Evolutionary conservation across 352 stramenopile genomes (phyloP).

Genomic region (Poterioochromonas sp.): DNA sequence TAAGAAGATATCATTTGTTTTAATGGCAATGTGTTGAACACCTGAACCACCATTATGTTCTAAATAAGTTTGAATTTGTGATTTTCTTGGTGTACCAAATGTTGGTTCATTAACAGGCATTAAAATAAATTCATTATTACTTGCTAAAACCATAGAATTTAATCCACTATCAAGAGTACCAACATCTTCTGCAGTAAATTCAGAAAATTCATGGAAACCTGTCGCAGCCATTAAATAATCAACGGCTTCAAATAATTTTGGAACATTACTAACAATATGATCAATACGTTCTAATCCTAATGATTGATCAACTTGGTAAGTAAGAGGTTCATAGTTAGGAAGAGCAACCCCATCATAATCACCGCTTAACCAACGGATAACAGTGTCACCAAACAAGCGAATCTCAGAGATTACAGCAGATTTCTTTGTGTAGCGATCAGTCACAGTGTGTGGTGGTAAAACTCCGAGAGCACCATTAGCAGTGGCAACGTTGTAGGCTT

Average conservation of each 20-base stretch:
- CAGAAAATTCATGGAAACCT: slow-evolving; percentile 81
- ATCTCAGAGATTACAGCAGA: slow-evolving; percentile 61
- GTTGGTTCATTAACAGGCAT: slow-evolving; percentile 89
- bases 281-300: slow-evolving; percentile 72
- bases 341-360: slow-evolving; percentile 62
- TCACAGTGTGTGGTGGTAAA: slow-evolving; percentile 53
- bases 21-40: slow-evolving; percentile 91
- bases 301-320: slow-evolving; percentile 42
- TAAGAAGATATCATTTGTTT: slow-evolving; percentile 88
- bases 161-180: slow-evolving; percentile 84
- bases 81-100: slow-evolving; percentile 73
- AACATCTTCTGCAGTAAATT: slow-evolving; percentile 86
- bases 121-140: slow-evolving; percentile 81
- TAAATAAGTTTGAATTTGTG: slow-evolving; percentile 88
- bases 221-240: slow-evolving; percentile 58
- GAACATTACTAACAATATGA: slow-evolving; percentile 77
- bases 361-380: slow-evolving; percentile 69
- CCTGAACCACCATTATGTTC: slow-evolving; percentile 85
- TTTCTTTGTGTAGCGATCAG: slow-evolving; percentile 56
- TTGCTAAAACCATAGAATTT: slow-evolving; percentile 78
- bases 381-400: slow-evolving; percentile 70
- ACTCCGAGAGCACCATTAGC: slow-evolving; percentile 59
- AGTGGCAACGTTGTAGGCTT: slow-evolving; percentile 64
- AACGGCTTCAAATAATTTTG: slow-evolving; percentile 67
- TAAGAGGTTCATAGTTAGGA: slow-evolving; percentile 58